These are phyloP conservation scores for Fagopyrum homotropicum DNA, from an alignment of 148 eudicot species.

Conservation along the genomic window DNA sequence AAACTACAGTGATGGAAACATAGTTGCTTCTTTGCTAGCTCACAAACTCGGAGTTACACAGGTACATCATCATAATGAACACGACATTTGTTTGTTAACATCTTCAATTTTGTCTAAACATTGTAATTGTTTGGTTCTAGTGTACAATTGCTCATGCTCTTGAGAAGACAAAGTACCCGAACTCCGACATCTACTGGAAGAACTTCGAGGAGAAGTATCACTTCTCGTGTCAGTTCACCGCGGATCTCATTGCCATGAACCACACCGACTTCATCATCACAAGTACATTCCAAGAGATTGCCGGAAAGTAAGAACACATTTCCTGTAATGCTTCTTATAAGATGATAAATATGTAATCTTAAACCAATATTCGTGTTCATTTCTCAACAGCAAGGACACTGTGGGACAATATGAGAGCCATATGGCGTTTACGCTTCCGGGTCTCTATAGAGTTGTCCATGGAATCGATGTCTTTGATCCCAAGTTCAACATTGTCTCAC, in stretches of 20 bases:
- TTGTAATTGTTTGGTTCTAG: conserved; percentile 22
- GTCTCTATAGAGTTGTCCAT: conserved; percentile 91
- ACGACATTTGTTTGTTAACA: background rate
- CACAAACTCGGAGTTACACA: conserved; percentile 91
- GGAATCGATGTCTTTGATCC: conserved; percentile 96
- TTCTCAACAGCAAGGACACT: conserved; percentile 68
- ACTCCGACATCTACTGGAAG: conserved; percentile 87
- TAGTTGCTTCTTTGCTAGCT: conserved; percentile 90
- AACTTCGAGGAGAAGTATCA: conserved; percentile 91
- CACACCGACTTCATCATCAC: conserved; percentile 95
- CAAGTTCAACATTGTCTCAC: conserved; percentile 93
- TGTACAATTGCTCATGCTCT: conserved; percentile 97
- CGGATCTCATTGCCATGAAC: conserved; percentile 97
- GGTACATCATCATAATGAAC: conserved; percentile 19
- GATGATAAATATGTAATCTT: background rate
- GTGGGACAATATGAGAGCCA: conserved; percentile 97
- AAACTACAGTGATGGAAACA: conserved; percentile 97
- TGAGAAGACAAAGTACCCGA: conserved; percentile 95
- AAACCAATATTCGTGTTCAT: conserved; percentile 6
- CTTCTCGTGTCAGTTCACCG: conserved; percentile 91
- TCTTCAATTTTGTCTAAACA: background rate
- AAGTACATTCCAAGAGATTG: conserved; percentile 98
- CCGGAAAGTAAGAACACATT: conserved; percentile 59
- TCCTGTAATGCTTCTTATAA: background rate
- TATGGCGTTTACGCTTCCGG: conserved; percentile 84